Evolutionary conservation across 169 alveolate species (phyloP).

Genomic region (Plasmodium gonderi): DNA sequence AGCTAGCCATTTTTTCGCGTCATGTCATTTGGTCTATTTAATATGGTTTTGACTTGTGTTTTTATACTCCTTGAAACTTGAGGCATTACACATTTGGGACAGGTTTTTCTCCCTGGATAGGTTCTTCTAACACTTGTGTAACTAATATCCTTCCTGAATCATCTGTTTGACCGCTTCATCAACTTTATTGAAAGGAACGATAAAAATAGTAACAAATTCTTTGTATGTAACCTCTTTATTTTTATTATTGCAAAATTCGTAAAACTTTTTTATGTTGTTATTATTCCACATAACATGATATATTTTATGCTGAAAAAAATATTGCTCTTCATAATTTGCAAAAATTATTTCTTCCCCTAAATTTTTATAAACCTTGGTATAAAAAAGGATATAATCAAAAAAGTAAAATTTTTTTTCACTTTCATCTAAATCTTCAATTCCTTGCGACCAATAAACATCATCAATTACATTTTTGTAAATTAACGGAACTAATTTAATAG

Average conservation of each 20-base stretch:
- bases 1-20: no score
- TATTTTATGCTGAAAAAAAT: constrained; percentile 38
- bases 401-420: constrained; percentile 51
- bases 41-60: no score
- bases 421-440: constrained; percentile 27
- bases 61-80: no score
- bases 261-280: constrained; percentile 50
- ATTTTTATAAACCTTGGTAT: constrained; percentile 50
- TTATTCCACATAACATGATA: constrained; percentile 42
- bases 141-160: background rate
- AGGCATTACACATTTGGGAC: background rate
- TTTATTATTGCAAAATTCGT: constrained; percentile 12
- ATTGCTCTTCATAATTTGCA: constrained; percentile 51
- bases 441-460: constrained; percentile 55
- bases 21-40: no score
- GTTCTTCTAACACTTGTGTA: no score
- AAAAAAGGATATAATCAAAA: constrained; percentile 38
- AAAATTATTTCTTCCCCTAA: constrained; percentile 29
- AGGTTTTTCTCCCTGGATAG: background rate
- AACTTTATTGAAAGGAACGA: constrained; percentile 11
- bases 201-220: constrained; percentile 28
- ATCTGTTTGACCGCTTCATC: background rate
- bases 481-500: constrained; percentile 40
- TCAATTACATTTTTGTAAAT: constrained; percentile 45
- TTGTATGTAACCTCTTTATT: constrained; percentile 20